Evolutionary conservation across 352 stramenopile species (phyloP), one percentile per base, ranked within the genome.

Genomic region (Globisporangium ultimum): DNA sequence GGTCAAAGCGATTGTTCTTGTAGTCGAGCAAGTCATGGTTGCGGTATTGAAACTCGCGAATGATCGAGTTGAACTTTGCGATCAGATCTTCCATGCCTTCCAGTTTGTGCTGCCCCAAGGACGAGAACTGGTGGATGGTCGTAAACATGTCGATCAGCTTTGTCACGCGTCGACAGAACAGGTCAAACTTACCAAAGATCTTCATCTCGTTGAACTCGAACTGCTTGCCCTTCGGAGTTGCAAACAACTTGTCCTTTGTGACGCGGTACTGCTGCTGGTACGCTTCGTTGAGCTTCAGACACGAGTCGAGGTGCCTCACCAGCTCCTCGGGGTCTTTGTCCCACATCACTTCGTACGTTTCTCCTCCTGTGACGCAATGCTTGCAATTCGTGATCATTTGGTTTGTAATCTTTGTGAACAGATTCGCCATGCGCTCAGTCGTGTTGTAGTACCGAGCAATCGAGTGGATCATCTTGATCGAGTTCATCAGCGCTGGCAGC

Each of bases 101-200:
- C 0, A 97, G 71, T 38, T 97, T 96, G 70, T 98, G 95, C 51
- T 97, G 81, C 0, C 85, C 91, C 0, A 98, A 71, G 7, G 84
- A 90, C 36, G 87, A 93, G 56, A 98, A 98, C 73, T 98, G 95
- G 63, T 99, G 94, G 58, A 99, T 98, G 8, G 97, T 99, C 54
- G 88, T 98, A 68, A 99, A 99, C 96, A 99, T 98, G 63, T 99
- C 97, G 60, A 99, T 99, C 36, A 99, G 82, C 71, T 99, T 99
- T 71, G 98, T 97, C 13, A 98, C 87, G 43, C 97, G 91, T 6
- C 97, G 78, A 67, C 95, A 98, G 66, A 99, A 99, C 7, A 99
- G 72, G 61, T 99, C 96, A 61, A 99, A 99, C 61, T 98, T 98
- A 58, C 97, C 96, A 72, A 99, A 99, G 56, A 99, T 98, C 68